Percentiles rank a stretch among this genome's conserved stretches.
phyloP scores from a whole-genome alignment of 345 rosid species.

The Balakata baccata region DNA sequence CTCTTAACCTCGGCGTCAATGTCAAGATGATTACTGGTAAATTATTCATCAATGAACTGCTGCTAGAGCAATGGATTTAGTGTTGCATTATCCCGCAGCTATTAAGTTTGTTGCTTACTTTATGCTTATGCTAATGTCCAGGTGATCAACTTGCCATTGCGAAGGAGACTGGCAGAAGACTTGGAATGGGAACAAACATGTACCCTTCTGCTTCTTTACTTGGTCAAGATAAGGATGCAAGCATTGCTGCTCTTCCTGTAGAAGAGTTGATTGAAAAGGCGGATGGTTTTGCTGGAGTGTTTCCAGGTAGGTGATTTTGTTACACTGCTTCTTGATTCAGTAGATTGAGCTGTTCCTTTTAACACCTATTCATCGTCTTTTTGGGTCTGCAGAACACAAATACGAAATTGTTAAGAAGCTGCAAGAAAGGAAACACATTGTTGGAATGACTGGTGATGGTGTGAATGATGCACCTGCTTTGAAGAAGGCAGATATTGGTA shows the following conservation, averaged over 20 bases:
- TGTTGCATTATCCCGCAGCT: too few species aligned
- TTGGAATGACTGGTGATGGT: slow-evolving; percentile 40
- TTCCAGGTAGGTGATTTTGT: slow-evolving; percentile 21
- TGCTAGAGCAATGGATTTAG: background rate
- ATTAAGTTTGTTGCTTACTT: slow-evolving; percentile 5
- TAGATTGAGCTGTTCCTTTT: background rate
- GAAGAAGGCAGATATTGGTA: slow-evolving; percentile 37
- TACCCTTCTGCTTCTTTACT: slow-evolving; percentile 28
- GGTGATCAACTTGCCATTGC: slow-evolving; percentile 35
- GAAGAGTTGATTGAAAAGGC: slow-evolving; percentile 35
- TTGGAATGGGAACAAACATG: slow-evolving; percentile 36
- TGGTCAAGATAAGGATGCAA: slow-evolving; percentile 27
- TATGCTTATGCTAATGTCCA: background rate
- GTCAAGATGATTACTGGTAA: slow-evolving; percentile 36
- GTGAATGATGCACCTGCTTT: slow-evolving; percentile 38
- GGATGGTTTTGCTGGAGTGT: slow-evolving; percentile 34
- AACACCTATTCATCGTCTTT: background rate
- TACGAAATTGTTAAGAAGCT: slow-evolving; percentile 37
- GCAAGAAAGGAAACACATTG: slow-evolving; percentile 35
- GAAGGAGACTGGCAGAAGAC: slow-evolving; percentile 33
- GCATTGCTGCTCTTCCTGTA: slow-evolving; percentile 24
- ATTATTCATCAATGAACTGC: background rate
- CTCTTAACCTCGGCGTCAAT: slow-evolving; percentile 36
- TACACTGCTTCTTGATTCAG: background rate
- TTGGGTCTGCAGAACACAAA: slow-evolving; percentile 25